Percentiles rank a stretch among this genome's conserved stretches.
Evolutionary conservation across 768 basidiomycete species (phyloP).

Genomic region (Mrakia gelida): DNA sequence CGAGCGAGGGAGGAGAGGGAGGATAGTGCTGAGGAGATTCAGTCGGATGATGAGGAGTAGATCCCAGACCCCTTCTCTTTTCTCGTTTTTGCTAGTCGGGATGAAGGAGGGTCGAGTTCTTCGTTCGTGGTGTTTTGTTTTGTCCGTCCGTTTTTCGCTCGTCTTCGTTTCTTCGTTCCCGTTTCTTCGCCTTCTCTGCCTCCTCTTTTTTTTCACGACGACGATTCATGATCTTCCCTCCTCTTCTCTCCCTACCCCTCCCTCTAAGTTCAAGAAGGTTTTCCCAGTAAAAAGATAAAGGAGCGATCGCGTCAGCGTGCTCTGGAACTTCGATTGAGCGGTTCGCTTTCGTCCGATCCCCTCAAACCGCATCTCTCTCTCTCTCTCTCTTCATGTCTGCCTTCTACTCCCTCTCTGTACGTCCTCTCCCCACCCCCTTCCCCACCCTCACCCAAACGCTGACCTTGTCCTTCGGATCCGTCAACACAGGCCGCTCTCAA

Average conservation of each 20-base stretch:
- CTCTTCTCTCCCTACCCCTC: no score
- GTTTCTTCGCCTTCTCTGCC: not conserved
- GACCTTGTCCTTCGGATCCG: not conserved
- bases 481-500: not conserved
- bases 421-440: not conserved
- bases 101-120: no score
- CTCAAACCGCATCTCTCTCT: not conserved
- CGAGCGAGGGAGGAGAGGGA: constrained; percentile 7
- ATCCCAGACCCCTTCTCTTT: not conserved
- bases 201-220: not conserved
- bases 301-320: no score
- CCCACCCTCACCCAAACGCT: not conserved
- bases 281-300: no score
- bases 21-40: constrained; percentile 9
- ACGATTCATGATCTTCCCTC: no score
- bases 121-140: not conserved
- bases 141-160: not conserved
- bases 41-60: constrained; percentile 5
- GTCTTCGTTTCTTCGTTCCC: not conserved
- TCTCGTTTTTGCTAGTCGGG: not conserved
- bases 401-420: constrained; percentile 23
- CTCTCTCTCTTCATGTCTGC: constrained; percentile 12
- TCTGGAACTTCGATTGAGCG: no score
- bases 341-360: not conserved
- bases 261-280: no score